Evolutionary conservation across 768 basidiomycete species (phyloP), one percentile per base, ranked within the genome.

Genomic region (Russula ochroleuca): DNA sequence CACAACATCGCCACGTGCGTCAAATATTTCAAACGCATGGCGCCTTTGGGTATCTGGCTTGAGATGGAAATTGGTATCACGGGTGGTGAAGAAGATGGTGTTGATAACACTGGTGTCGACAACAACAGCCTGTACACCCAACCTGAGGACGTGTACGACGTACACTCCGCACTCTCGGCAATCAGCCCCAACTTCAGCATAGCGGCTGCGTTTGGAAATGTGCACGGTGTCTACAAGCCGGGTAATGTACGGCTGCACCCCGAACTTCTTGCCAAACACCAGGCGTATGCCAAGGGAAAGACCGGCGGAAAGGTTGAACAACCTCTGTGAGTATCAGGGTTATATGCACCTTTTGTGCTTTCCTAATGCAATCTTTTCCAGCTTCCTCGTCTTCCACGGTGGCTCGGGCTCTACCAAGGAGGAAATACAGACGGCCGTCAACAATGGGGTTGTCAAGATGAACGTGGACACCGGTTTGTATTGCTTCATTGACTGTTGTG

Each of bases 61-160:
- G 97, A 99, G 84, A 99, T 99, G 97, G 97, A 99, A 78, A 99
- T 99, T 75, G 97, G 97, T 72, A 98, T 99, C 78, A 99, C 97
- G 56, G 97, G 97, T 72, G 97, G 97, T 71, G 97, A 99, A 76
- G 97, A 99, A 76, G 97, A 98, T 73, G 96, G 97, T 74, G 97
- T 99, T 54, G 96, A 99, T 79, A 99, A 99, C 83, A 88, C 93
- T 51, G 85, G 81, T 47, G 94, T 94, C 66, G 97, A 99, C 79
- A 99, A 98, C 78, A 80, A 87, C 51, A 83, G 84, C 64, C 81
- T 98, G 72, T 99, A 99, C 83, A 99, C 97, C 31, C 97, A 99
- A 76, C 95, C 97, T 43, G 88, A 93, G 70, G 96, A 99, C 70
- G 86, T 99, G 71, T 96, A 80, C 71, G 95, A 98, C 57, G 91